Percentiles rank a stretch among this genome's conserved stretches.
These are phyloP conservation scores for Amanita rubescens DNA, from an alignment of 768 basidiomycete genomes.

Conservation along the genomic window DNA sequence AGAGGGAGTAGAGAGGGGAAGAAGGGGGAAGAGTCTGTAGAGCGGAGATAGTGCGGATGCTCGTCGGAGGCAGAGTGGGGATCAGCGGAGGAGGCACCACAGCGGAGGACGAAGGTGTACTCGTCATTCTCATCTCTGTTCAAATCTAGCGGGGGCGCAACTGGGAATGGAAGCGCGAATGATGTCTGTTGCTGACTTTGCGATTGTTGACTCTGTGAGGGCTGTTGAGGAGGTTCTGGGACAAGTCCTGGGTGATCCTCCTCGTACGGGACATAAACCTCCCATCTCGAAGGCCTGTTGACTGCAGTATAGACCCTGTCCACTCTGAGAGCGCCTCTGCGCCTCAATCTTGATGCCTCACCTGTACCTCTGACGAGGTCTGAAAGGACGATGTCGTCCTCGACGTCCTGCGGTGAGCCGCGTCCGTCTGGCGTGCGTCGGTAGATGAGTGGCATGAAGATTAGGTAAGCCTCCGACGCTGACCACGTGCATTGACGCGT, in stretches of 20 bases:
- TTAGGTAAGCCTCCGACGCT: too few species aligned
- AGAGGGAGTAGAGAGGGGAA: constrained; percentile 29
- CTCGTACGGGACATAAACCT: not conserved
- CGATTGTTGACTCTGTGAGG: not conserved
- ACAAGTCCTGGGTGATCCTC: not conserved
- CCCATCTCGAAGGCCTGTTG: constrained; percentile 24
- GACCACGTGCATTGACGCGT: too few species aligned
- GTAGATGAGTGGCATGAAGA: not conserved
- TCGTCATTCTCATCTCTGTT: constrained; percentile 14
- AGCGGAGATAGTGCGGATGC: constrained; percentile 17
- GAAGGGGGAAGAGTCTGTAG: not conserved
- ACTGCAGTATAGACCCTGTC: too few species aligned
- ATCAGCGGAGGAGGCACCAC: constrained; percentile 17
- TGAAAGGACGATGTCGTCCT: constrained; percentile 64
- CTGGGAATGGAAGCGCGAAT: not conserved
- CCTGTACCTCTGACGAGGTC: constrained; percentile 62
- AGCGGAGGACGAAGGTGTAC: constrained; percentile 21
- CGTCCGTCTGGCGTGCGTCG: not conserved
- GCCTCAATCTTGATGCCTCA: constrained; percentile 65
- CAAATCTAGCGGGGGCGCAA: constrained; percentile 3
- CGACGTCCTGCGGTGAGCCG: constrained; percentile 33
- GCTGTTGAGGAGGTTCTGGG: not conserved
- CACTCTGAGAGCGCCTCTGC: constrained; percentile 65
- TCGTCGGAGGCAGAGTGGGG: not conserved
- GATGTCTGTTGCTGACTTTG: not conserved